Percentiles rank a stretch among this genome's conserved stretches.
Evolutionary conservation across 495 filamentous ascomycete species (phyloP).

Genomic region (Neurospora discreta): DNA sequence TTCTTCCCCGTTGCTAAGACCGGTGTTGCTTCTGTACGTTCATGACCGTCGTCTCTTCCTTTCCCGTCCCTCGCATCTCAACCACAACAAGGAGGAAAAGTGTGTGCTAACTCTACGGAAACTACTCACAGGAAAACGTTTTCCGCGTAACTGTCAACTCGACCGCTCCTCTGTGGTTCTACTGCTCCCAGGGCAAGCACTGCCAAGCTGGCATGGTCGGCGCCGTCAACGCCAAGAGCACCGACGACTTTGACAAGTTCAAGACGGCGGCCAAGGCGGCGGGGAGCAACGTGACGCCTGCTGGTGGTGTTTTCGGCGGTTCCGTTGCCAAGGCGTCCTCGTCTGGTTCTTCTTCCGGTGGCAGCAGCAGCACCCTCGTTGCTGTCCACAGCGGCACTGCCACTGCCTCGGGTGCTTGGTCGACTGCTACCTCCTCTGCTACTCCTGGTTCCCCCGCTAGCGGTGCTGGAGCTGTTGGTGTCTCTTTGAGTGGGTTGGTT

Average conservation of each 20-base stretch:
- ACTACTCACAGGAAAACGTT: constrained; percentile 19
- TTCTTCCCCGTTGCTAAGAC: constrained; percentile 24
- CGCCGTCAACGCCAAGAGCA: constrained; percentile 20
- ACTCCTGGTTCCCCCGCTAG: background rate
- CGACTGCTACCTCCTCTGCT: background rate
- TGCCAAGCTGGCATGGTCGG: constrained; percentile 27
- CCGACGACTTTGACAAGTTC: constrained; percentile 13
- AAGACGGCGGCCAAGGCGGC: constrained; percentile 5
- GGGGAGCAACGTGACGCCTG: constrained; percentile 7
- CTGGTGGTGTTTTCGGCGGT: constrained; percentile 11
- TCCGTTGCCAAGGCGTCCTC: background rate
- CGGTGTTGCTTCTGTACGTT: constrained; percentile 14
- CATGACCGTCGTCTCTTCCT: background rate
- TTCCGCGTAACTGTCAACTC: constrained; percentile 42
- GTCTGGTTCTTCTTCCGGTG: background rate
- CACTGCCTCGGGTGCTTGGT: background rate
- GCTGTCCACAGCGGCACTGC: background rate
- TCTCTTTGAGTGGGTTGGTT: background rate
- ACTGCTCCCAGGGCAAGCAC: constrained; percentile 35
- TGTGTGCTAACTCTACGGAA: background rate
- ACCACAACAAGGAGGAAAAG: too few relatives aligned
- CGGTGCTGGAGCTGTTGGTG: background rate
- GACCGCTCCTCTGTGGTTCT: constrained; percentile 43
- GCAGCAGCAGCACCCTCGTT: background rate
- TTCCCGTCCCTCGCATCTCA: background rate